Base-by-base conservation (phyloP, 2,329 filamentous ascomycete genomes). In the Chaetomiaceae sp. region DNA sequence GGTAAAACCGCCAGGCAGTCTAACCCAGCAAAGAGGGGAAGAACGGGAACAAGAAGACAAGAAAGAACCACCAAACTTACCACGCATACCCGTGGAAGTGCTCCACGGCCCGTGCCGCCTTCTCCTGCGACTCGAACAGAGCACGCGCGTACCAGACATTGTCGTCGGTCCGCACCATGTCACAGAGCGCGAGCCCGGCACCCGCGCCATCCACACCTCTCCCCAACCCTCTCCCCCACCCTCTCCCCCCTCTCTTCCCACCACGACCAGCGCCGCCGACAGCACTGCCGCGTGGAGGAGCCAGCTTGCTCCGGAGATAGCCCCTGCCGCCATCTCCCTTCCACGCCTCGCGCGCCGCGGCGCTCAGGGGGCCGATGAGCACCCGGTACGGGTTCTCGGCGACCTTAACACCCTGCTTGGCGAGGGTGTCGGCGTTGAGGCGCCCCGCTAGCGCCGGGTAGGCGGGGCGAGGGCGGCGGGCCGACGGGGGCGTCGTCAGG, bases 1-100 rank as follows among this genome's bases (percentile, higher is more conserved):
- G n/a, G n/a, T n/a, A n/a, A n/a, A n/a, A n/a, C n/a, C n/a, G n/a
- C n/a, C n/a, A n/a, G n/a, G n/a, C n/a, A n/a, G n/a, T n/a, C n/a
- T n/a, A n/a, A n/a, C n/a, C n/a, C n/a, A n/a, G n/a, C n/a, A n/a
- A n/a, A n/a, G 25, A 9, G 5, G 5, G 25, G 9, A 27, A 27
- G 25, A 9, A 27, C 5, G 9, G 25, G 2, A 8, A 23, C 1
- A 23, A 8, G 6, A 25, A n/a, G 21, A 8, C 6, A 11, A 32
- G 25, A 33, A 25, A 4, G 13, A 29, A n/a, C n/a, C n/a, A n/a
- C n/a, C n/a, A 4, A 25, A 53, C 51, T 53, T 38, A 53, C 51
- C 51, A 53, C 10, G 44, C 30, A 45, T 48, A 53, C 1, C 51
- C 51, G 9, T 11, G 4, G 20, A 53, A 44, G 9, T 38, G 14